Evolutionary conservation across 306 rosid genomes (phyloP), one percentile per base, ranked within the genome.

Genomic region (Casuarina cunninghamiana): DNA sequence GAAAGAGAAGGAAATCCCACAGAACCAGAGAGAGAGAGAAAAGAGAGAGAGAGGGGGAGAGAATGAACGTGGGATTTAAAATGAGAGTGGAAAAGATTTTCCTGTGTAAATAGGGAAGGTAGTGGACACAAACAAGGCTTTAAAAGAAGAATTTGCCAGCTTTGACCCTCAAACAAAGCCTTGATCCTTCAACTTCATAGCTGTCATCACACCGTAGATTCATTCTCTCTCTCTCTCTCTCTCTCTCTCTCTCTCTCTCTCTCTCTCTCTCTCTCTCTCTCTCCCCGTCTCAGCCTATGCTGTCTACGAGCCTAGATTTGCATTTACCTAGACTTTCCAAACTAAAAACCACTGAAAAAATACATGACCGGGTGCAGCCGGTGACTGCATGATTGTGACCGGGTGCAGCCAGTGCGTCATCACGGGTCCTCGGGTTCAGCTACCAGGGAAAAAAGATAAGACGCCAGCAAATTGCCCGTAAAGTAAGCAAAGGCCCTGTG

Each of bases 161-260:
- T 83, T 90, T 91, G 91, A 87, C 94, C 75, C 91, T 81, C 53
- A 75, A 63, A 57, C 83, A 86, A 90, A 90, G 89, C 92, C 81
- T 90, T 83, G 87, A 86, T 94, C 95, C 93, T 88, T 83, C 82
- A 84, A 79, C 83, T 87, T 77, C 93, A 76, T 86, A 95, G 98
- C 99, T 96, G 98, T 98, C 99, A 89, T 35, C 79, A 61, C 77
- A 78, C 80, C 69, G 67, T 71, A 88, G 81, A 82, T 86, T 86
- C 89, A 75, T 84, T 82, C 71, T 67, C 77, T 41, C 76, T 72
- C 92, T 77, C 78, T 63, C 75, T 32, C 83, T 26, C 26, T 41
- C 15, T 39, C n/a, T n/a, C n/a, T n/a, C n/a, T n/a, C n/a, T n/a
- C n/a, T n/a, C n/a, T 26, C 26, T 41, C 15, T 41, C 71, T 26